Percentiles rank a stretch among this genome's conserved stretches.
Conservation (phyloP, 163 green algal genomes). For the Trebouxia gelatinosa region DNA sequence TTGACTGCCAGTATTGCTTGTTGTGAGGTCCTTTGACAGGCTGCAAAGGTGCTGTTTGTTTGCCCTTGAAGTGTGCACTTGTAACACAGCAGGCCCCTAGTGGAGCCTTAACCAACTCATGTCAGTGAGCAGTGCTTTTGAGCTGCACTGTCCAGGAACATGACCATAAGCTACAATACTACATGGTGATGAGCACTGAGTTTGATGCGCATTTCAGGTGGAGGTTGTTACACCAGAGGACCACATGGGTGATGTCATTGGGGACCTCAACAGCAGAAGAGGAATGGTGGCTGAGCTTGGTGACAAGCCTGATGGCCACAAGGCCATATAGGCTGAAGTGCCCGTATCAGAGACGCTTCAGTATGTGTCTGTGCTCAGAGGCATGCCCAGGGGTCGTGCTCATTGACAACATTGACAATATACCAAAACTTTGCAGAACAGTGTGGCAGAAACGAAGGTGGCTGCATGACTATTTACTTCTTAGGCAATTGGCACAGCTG, state of each 20-base stretch:
- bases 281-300: constrained; percentile 82
- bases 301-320: constrained; percentile 87
- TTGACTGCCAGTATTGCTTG: too few species aligned
- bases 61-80: neutral
- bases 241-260: constrained; percentile 99
- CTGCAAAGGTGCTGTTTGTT: neutral
- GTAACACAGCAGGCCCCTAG: too few species aligned
- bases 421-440: constrained; percentile 88
- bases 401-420: constrained; percentile 92
- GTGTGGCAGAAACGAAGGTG: constrained; percentile 52
- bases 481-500: too few species aligned
- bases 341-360: constrained; percentile 95
- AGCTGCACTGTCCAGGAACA: neutral
- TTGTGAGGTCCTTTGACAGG: neutral
- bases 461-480: too few species aligned
- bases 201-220: too few species aligned
- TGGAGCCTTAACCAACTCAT: too few species aligned
- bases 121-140: too few species aligned
- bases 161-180: too few species aligned
- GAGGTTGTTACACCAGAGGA: constrained; percentile 98
- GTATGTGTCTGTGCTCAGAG: constrained; percentile 94
- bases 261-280: constrained; percentile 95
- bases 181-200: too few species aligned
- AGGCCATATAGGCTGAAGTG: constrained; percentile 80
- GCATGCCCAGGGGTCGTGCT: constrained; percentile 95